These are phyloP conservation scores for Fusarium marasasianum DNA, from an alignment of 2,329 filamentous ascomycete species.

Conservation along the genomic window DNA sequence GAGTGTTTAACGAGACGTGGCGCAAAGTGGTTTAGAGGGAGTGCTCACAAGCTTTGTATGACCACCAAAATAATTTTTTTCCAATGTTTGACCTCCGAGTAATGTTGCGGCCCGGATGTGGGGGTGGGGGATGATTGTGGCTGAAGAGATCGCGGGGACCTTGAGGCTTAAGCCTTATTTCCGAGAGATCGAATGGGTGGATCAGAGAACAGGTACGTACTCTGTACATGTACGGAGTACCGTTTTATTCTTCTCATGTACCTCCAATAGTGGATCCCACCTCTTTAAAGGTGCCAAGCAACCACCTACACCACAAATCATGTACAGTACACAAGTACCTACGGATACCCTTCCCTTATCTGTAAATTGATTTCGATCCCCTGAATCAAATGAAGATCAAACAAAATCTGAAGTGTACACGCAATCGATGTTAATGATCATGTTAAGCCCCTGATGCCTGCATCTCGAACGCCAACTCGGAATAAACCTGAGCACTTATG, in stretches of 20 bases:
- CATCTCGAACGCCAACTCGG: not conserved
- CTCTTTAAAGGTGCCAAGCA: not conserved
- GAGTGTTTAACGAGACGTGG: constrained; percentile 13
- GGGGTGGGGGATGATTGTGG: not conserved
- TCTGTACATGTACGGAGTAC: not conserved
- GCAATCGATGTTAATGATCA: not conserved
- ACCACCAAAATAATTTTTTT: not conserved
- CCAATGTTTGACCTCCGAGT: not conserved
- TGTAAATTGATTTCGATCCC: not conserved
- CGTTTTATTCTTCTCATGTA: not conserved
- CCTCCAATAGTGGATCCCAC: not conserved
- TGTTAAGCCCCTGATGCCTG: constrained; percentile 12
- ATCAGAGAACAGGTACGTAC: not conserved
- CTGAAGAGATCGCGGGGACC: not conserved
- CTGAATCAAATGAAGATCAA: constrained; percentile 13
- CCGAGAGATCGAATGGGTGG: not conserved
- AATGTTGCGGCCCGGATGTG: not conserved
- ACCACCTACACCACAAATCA: not conserved
- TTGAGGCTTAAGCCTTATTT: not conserved
- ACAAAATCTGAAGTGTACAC: not conserved
- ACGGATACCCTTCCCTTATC: not conserved
- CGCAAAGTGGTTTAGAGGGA: constrained; percentile 1
- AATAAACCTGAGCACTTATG: not conserved
- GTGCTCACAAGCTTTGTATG: not conserved
- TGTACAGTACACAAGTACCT: not conserved